Evolutionary conservation across 1,139 yeast genomes (phyloP).

Genomic region (Yamadazyma atmosphaerica): DNA sequence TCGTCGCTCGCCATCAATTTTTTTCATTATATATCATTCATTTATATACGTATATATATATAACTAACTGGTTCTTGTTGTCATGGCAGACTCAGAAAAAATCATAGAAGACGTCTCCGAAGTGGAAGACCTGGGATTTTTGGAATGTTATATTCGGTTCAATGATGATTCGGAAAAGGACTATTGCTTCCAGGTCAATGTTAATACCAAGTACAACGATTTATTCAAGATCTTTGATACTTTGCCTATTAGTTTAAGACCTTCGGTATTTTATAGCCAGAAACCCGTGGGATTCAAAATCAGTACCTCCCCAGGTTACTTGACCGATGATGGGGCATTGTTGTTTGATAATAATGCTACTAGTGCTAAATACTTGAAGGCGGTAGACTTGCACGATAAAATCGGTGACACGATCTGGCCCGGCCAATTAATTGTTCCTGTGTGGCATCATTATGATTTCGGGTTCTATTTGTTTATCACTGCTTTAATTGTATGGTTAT

Average conservation of each 20-base stretch:
- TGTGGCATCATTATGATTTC: slow-evolving; percentile 63
- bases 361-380: slow-evolving; percentile 40
- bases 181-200: slow-evolving; percentile 76
- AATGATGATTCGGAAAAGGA: slow-evolving; percentile 85
- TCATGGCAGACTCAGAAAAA: slow-evolving; percentile 11
- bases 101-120: slow-evolving; percentile 13
- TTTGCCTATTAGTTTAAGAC: slow-evolving; percentile 77
- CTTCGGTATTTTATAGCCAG: slow-evolving; percentile 68
- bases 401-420: slow-evolving; percentile 74
- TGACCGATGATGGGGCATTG: slow-evolving; percentile 82
- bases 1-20: neutral
- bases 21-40: too few species aligned
- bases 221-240: slow-evolving; percentile 61
- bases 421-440: slow-evolving; percentile 84
- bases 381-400: slow-evolving; percentile 46
- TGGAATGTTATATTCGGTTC: slow-evolving; percentile 80
- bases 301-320: slow-evolving; percentile 76
- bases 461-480: slow-evolving; percentile 47
- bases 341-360: slow-evolving; percentile 65
- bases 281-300: slow-evolving; percentile 67
- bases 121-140: slow-evolving; percentile 25
- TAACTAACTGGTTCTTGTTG: too few species aligned
- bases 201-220: slow-evolving; percentile 56
- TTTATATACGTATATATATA: too few species aligned
- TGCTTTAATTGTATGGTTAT: slow-evolving; percentile 69